Conservation (phyloP, 2,329 filamentous ascomycete species). For the Daldinia sp. region DNA sequence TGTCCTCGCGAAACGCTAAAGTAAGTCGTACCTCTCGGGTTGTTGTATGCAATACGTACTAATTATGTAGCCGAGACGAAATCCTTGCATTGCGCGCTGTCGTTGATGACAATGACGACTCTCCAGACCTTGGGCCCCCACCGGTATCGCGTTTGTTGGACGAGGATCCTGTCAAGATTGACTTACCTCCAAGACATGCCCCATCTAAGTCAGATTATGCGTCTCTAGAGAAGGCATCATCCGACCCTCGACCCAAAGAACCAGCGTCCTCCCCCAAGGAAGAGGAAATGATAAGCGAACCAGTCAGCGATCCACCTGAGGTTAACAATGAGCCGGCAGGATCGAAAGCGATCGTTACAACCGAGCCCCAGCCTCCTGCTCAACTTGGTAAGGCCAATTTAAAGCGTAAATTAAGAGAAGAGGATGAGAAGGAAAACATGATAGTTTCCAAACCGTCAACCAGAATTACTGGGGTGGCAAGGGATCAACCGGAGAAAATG, state of each 20-base stretch:
- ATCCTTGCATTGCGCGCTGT: slow-evolving; percentile 66
- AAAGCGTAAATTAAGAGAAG: slow-evolving; percentile 65
- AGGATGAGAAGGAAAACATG: slow-evolving; percentile 60
- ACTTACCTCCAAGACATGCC: slow-evolving; percentile 52
- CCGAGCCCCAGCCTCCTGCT: slow-evolving; percentile 26
- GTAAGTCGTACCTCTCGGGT: slow-evolving; percentile 50
- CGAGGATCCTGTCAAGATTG: slow-evolving; percentile 61
- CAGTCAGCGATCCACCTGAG: neutral
- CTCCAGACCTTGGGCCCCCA: slow-evolving; percentile 73
- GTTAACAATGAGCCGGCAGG: slow-evolving; percentile 8
- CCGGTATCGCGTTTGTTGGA: slow-evolving; percentile 67
- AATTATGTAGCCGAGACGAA: slow-evolving; percentile 62
- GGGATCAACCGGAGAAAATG: slow-evolving; percentile 44
- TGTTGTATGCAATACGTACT: slow-evolving; percentile 26
- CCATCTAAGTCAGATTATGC: slow-evolving; percentile 21
- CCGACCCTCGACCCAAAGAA: slow-evolving; percentile 11
- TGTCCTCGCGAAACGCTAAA: slow-evolving; percentile 74
- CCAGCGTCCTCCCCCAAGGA: neutral
- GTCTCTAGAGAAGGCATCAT: slow-evolving; percentile 22
- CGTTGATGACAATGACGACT: slow-evolving; percentile 61
- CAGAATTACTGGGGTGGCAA: slow-evolving; percentile 41
- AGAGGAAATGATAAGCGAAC: slow-evolving; percentile 22
- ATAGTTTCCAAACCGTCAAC: slow-evolving; percentile 46
- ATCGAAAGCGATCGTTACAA: neutral
- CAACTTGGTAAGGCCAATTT: slow-evolving; percentile 56